These are phyloP conservation scores for Calocera cornea DNA, from an alignment of 768 basidiomycete genomes.

Conservation along the genomic window DNA sequence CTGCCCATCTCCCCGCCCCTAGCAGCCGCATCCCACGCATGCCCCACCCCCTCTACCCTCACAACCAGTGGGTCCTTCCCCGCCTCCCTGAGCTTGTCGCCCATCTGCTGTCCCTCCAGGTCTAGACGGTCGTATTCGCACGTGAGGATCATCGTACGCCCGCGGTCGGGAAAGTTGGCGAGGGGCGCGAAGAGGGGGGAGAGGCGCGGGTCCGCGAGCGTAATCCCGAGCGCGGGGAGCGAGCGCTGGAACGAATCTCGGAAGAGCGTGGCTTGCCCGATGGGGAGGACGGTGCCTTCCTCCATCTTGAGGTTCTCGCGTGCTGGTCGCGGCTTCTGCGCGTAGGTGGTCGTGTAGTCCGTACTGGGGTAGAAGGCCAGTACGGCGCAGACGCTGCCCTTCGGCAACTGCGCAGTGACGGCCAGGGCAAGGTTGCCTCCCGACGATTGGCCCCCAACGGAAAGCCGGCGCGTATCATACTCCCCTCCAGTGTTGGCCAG, in stretches of 20 bases:
- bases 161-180: background rate
- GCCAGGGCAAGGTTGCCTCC: too few relatives aligned
- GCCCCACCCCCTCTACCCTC: slow-evolving; percentile 14
- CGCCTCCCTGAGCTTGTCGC: background rate
- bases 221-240: background rate
- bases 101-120: slow-evolving; percentile 13
- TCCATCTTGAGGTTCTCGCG: background rate
- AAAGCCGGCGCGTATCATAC: too few relatives aligned
- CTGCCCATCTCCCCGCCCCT: slow-evolving; percentile 2
- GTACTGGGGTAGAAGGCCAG: too few relatives aligned
- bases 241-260: background rate
- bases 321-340: too few relatives aligned
- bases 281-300: background rate
- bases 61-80: slow-evolving; percentile 10
- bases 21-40: slow-evolving; percentile 13
- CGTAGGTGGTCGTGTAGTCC: too few relatives aligned
- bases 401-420: too few relatives aligned
- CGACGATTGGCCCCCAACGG: too few relatives aligned
- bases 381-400: too few relatives aligned
- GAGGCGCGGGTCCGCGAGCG: background rate
- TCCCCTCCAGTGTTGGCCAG: too few relatives aligned
- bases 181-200: background rate
- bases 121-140: slow-evolving; percentile 15
- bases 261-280: background rate
- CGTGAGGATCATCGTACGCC: slow-evolving; percentile 12